These are phyloP conservation scores for Pichia heedii DNA, from an alignment of 805 yeast species.

Conservation along the genomic window DNA sequence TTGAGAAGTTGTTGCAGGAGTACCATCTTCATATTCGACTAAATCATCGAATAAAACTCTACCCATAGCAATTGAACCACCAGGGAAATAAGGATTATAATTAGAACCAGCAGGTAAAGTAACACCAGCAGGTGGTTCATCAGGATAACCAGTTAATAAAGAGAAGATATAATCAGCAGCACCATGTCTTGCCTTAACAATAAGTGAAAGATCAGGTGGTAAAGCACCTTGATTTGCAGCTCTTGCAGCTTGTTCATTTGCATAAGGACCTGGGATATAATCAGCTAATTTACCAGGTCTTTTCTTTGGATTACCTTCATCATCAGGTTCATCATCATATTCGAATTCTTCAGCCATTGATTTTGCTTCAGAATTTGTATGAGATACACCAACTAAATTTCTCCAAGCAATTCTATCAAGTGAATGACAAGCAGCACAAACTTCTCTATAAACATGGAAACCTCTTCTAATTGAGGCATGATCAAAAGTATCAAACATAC, in stretches of 20 bases:
- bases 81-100: slow-evolving; percentile 99
- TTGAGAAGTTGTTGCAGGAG: slow-evolving; percentile 96
- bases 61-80: slow-evolving; percentile 99
- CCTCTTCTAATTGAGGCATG: slow-evolving; percentile 98
- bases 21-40: slow-evolving; percentile 98
- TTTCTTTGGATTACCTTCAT: slow-evolving; percentile 95
- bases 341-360: slow-evolving; percentile 94
- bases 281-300: slow-evolving; percentile 98
- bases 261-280: slow-evolving; percentile 89
- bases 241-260: slow-evolving; percentile 98
- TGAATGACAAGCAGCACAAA: slow-evolving; percentile 98
- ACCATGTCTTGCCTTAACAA: slow-evolving; percentile 98
- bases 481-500: slow-evolving; percentile 85
- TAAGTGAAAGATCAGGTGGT: slow-evolving; percentile 95
- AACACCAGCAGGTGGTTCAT: slow-evolving; percentile 97
- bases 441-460: slow-evolving; percentile 97
- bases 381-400: slow-evolving; percentile 94
- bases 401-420: slow-evolving; percentile 97
- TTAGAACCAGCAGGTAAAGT: slow-evolving; percentile 85
- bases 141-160: slow-evolving; percentile 96
- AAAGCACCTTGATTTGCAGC: slow-evolving; percentile 99
- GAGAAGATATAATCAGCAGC: slow-evolving; percentile 93
- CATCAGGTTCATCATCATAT: slow-evolving; percentile 94
- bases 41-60: slow-evolving; percentile 95
- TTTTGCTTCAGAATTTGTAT: slow-evolving; percentile 81